Base-by-base conservation (phyloP, 208 protist species). In the Naegleria gruberi region DNA sequence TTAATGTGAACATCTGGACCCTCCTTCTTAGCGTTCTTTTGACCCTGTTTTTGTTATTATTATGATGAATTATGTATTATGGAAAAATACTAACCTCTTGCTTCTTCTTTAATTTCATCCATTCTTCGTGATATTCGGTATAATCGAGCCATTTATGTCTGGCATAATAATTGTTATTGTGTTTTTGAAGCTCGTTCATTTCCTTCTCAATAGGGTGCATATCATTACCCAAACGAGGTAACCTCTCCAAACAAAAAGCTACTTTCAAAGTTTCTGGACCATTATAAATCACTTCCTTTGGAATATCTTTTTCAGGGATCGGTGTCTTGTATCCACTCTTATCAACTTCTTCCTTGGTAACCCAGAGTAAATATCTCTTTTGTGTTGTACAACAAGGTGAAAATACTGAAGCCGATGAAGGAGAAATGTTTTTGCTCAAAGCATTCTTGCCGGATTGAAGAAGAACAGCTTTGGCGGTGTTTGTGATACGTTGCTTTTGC, bases 221-320 rank as follows among this genome's bases (percentile, higher is more conserved):
- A 65, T 26, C 26, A 43, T 34, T 41, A 17, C 4, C 4, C 23
- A 55, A 40, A 23, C 10, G 8, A 17, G 84, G 84, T 42, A n/a
- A 34, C 7, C 84, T 34, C 10, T 88, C 84, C 12, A 88, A 65
- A 51, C 41, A 19, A 88, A 46, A 88, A n/a, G 84, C 43, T n/a
- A 42, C 43, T 88, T 23, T 88, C 10, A 88, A 42, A 26, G 10
- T 88, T 41, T 88, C 84, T 12, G 84, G 84, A 51, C 84, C 84
- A 40, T 57, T 10, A 65, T 88, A 88, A 10, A 42, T 43, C 7
- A 42, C n/a, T 42, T 7, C 4, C n/a, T 88, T 41, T 88, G 84
- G 84, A n/a, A 65, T 55, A 19, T 65, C 34, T 37, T 40, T 42
- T 41, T 88, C 45, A 51, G 84, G 84, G 12, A 44, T 41, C 26